Base-by-base conservation (phyloP, 2,329 filamentous ascomycete genomes). In the Dendrostoma leiphaemia region DNA sequence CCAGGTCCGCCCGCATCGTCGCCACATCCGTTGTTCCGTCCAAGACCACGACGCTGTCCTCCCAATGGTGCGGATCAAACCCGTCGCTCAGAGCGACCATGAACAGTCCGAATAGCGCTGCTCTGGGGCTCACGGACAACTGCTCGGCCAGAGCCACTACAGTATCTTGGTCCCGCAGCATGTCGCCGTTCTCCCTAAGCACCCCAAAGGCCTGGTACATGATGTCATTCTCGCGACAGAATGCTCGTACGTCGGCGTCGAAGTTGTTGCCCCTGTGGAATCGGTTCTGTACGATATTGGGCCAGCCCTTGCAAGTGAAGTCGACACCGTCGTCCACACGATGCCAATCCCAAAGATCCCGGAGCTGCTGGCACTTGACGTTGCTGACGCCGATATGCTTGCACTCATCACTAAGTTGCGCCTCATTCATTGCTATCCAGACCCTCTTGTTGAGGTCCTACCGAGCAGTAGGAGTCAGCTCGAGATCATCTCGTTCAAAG, bases 361-460 rank as follows among this genome's bases (percentile, higher is more conserved):
- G 66, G 0, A 94, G 74, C 2, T 82, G 68, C 0, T 75, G 66
- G 2, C 88, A 69, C n/a, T 76, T 73, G n/a, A 82, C 80, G 68
- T 94, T 94, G 51, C 88, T 91, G 52, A 94, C 86, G 37, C 90
- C 90, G 7, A 94, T 59, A 92, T 83, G 40, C 64, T 69, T 61
- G 34, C 34, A 37, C 78, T 65, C 0, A 88, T 87, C 1, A 90
- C 84, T 63, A 86, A 90, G 3, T 76, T 71, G 64, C 9, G 19
- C 21, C 3, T n/a, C 21, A 26, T 88, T 82, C 13, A 93, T 75
- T 0, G 82, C 71, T 21, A 71, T 70, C 88, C 89, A 93, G 9
- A 84, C 89, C 53, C 80, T 74, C 26, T 86, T 63, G 0, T 88
- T 83, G 38, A 77, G 73, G 6, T 71, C 62, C 2, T 73, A 60